phyloP scores from a whole-genome alignment of 768 basidiomycete species.

The Holtermannia corniformis region DNA sequence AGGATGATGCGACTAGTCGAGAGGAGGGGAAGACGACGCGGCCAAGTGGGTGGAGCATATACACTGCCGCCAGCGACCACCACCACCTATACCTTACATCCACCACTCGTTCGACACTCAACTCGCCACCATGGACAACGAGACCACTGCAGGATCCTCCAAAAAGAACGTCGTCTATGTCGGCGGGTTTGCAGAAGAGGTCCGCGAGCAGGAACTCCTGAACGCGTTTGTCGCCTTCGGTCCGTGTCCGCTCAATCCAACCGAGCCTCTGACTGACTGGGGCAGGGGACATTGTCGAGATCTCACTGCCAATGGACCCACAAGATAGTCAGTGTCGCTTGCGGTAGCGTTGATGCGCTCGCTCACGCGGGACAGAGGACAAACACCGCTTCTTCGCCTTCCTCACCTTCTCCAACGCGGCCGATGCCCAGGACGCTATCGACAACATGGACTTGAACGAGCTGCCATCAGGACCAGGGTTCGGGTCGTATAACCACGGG shows the following conservation, averaged over 20 bases:
- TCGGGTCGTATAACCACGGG: conserved; percentile 64
- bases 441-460: conserved; percentile 99
- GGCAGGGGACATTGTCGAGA: conserved; percentile 82
- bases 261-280: conserved; percentile 1
- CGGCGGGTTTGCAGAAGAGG: conserved; percentile 72
- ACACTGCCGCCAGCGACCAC: no score
- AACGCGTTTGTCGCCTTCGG: conserved; percentile 82
- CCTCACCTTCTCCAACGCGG: conserved; percentile 67
- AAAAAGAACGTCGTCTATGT: conserved; percentile 41
- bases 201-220: conserved; percentile 66
- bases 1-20: neutral
- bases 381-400: conserved; percentile 77
- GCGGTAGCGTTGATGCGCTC: conserved; percentile 52
- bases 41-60: no score
- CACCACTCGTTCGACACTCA: no score
- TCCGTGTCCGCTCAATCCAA: conserved; percentile 41
- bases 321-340: conserved; percentile 52
- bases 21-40: no score
- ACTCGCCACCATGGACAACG: neutral
- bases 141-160: conserved; percentile 14
- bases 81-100: no score
- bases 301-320: conserved; percentile 72
- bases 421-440: conserved; percentile 89
- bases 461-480: conserved; percentile 42
- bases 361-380: conserved; percentile 13